Evolutionary conservation across 139 green algal species (phyloP).

Genomic region (Chlamydomonas sp.): DNA sequence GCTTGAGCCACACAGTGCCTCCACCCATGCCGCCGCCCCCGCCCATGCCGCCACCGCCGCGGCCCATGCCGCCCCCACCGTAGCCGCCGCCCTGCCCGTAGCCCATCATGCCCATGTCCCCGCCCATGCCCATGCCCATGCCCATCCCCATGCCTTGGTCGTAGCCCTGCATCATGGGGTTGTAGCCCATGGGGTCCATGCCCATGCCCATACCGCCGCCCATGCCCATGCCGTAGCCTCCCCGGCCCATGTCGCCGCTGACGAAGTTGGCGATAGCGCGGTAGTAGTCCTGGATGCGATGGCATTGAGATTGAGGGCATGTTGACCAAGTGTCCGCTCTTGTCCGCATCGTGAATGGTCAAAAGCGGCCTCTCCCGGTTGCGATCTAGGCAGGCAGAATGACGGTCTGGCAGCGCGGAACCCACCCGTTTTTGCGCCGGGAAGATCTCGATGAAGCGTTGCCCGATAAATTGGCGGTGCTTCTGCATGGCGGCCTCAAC

Average conservation of each 20-base stretch:
- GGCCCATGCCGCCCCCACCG: constrained; percentile 18
- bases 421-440: constrained; percentile 77
- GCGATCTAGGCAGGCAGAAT: neutral
- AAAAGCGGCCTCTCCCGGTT: no score
- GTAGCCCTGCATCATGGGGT: constrained; percentile 37
- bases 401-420: neutral
- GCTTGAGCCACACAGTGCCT: constrained; percentile 75
- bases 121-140: constrained; percentile 58
- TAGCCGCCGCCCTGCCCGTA: constrained; percentile 36
- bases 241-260: constrained; percentile 43
- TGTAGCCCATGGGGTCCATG: constrained; percentile 39
- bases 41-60: neutral
- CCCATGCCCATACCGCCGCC: constrained; percentile 18
- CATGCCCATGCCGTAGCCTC: constrained; percentile 19
- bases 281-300: constrained; percentile 77
- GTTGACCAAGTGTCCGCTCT: neutral
- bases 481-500: constrained; percentile 77
- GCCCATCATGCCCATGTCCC: constrained; percentile 34
- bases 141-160: constrained; percentile 79
- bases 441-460: constrained; percentile 87
- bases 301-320: neutral
- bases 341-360: neutral
- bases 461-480: constrained; percentile 84
- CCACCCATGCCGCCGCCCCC: neutral
- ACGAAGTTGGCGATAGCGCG: constrained; percentile 58